Percentiles rank a stretch among this genome's conserved stretches.
Evolutionary conservation across 2,329 filamentous ascomycete genomes (phyloP).

Genomic region (Arthroderma sp.): DNA sequence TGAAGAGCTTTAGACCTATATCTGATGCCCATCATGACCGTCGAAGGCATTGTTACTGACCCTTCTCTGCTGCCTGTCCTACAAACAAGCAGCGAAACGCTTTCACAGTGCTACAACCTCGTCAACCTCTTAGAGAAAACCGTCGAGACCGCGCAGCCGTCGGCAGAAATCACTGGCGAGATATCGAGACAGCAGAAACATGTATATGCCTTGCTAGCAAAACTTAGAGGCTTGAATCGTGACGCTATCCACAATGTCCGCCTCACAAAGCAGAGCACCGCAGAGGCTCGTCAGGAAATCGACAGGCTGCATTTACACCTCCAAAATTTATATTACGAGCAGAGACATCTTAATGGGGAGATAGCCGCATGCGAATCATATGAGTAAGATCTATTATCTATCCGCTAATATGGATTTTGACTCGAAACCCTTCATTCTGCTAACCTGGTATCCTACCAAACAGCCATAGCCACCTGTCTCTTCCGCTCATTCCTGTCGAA

Average conservation of each 20-base stretch:
- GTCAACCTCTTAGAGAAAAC: constrained; percentile 34
- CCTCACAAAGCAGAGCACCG: constrained; percentile 73
- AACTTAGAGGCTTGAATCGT: constrained; percentile 71
- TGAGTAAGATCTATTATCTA: constrained; percentile 46
- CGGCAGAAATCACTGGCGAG: constrained; percentile 41
- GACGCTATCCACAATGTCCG: constrained; percentile 68
- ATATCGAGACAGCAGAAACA: constrained; percentile 66
- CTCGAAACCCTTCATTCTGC: neutral
- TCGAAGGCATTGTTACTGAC: constrained; percentile 49
- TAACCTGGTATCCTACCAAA: constrained; percentile 22
- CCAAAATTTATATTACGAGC: constrained; percentile 94
- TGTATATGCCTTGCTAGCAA: constrained; percentile 64
- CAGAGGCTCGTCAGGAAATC: constrained; percentile 78
- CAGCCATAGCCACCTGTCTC: constrained; percentile 69
- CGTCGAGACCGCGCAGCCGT: constrained; percentile 25
- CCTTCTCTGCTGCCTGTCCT: constrained; percentile 55
- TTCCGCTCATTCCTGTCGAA: constrained; percentile 72
- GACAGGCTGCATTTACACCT: constrained; percentile 83
- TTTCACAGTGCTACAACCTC: constrained; percentile 51
- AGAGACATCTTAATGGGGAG: constrained; percentile 77
- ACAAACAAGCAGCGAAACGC: constrained; percentile 57
- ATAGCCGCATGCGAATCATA: constrained; percentile 84
- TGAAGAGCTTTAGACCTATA: too few species aligned
- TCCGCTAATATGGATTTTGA: neutral
- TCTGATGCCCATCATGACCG: constrained; percentile 33